These are phyloP conservation scores for Metarhizium guizhouense DNA, from an alignment of 2,329 filamentous ascomycete species.

Conservation along the genomic window DNA sequence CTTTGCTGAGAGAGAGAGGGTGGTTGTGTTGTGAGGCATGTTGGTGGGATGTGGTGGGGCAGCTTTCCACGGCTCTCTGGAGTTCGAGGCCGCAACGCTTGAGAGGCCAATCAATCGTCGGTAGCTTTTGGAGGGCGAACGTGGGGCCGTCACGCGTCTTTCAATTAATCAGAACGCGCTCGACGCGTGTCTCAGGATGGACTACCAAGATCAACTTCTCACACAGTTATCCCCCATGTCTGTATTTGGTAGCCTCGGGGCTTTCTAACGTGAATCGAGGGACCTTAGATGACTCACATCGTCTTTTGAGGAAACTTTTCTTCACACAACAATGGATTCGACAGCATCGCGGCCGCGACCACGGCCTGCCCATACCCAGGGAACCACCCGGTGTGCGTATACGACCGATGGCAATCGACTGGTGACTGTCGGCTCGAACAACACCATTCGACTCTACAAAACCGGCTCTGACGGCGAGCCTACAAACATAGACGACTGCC, in stretches of 20 bases:
- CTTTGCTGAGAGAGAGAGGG: background rate
- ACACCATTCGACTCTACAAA: conserved; percentile 85
- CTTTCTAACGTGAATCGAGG: background rate
- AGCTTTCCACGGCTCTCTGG: no score
- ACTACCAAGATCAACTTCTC: background rate
- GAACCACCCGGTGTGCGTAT: conserved; percentile 79
- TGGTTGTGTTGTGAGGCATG: no score
- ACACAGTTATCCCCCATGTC: background rate
- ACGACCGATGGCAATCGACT: conserved; percentile 81
- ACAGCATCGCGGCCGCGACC: conserved; percentile 42
- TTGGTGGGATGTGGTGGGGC: background rate
- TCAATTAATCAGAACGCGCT: background rate
- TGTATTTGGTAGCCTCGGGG: background rate
- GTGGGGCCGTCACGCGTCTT: background rate
- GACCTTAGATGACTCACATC: background rate
- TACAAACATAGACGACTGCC: conserved; percentile 81
- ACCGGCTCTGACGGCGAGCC: conserved; percentile 90
- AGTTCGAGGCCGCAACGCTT: no score
- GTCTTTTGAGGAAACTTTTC: background rate
- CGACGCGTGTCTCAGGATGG: background rate
- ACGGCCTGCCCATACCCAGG: conserved; percentile 70
- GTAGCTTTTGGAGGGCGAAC: no score
- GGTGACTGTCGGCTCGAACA: conserved; percentile 88
- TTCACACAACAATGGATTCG: conserved; percentile 20
- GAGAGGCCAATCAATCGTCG: no score